Evolutionary conservation across 352 stramenopile genomes (phyloP).

Genomic region (Saprolegnia parasitica): DNA sequence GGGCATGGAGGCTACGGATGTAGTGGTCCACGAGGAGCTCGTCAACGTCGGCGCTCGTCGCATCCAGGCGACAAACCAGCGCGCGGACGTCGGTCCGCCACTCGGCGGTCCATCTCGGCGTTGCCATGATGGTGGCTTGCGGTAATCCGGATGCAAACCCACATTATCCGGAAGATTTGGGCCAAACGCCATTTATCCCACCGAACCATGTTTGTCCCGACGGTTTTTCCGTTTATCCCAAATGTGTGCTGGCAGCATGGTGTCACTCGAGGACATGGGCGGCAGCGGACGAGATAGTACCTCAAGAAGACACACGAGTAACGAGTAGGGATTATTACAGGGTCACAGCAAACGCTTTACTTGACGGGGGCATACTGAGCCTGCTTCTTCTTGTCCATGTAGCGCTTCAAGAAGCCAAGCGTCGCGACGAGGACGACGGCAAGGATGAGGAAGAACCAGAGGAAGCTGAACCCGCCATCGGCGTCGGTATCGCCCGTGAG

Average conservation of each 20-base stretch:
- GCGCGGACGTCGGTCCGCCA: conserved; percentile 19
- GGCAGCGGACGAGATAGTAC: background rate
- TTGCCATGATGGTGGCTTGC: conserved; percentile 2
- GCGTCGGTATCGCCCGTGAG: background rate
- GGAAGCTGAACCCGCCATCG: conserved; percentile 2
- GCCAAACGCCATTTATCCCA: background rate
- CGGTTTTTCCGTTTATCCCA: background rate
- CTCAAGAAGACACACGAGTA: background rate
- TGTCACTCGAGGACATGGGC: background rate
- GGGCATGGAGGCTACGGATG: conserved; percentile 18
- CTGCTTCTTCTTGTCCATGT: conserved; percentile 19
- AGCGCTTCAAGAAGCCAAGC: conserved; percentile 12
- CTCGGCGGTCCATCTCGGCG: conserved; percentile 11
- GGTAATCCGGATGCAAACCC: background rate
- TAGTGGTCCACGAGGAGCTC: conserved; percentile 26
- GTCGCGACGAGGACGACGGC: background rate
- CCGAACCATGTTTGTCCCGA: background rate
- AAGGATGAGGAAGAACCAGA: conserved; percentile 14
- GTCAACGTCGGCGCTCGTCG: background rate
- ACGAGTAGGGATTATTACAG: no score
- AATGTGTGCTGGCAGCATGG: background rate
- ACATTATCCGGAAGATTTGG: no score
- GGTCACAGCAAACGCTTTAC: background rate
- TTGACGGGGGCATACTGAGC: conserved; percentile 6
- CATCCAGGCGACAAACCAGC: conserved; percentile 3